phyloP scores from a whole-genome alignment of 345 rosid genomes.

The Clarkia xantiana region DNA sequence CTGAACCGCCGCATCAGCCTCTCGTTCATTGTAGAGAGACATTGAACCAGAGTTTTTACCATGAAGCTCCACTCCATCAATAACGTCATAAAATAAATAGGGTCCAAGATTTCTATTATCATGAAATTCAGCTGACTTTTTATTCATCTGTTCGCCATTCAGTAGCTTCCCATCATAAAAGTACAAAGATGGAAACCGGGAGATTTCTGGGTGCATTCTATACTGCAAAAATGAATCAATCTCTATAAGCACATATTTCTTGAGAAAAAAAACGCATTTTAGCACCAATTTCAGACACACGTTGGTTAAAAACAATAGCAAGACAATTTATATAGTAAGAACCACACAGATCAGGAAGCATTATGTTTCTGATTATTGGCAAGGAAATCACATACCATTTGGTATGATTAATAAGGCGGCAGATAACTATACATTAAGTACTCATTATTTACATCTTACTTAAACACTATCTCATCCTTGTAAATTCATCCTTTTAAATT shows the following conservation, averaged over 20 bases:
- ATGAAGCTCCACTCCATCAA: conserved; percentile 73
- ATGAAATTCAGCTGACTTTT: conserved; percentile 67
- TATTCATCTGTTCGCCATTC: conserved; percentile 55
- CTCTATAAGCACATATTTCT: conserved; percentile 10
- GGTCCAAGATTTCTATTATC: conserved; percentile 57
- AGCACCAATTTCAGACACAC: not conserved
- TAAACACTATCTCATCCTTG: no score
- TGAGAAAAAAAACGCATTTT: not conserved
- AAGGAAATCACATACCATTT: not conserved
- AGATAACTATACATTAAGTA: no score
- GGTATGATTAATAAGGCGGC: not conserved
- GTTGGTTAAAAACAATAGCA: not conserved
- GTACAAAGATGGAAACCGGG: conserved; percentile 73
- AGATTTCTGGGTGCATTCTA: conserved; percentile 98
- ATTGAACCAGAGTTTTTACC: conserved; percentile 58
- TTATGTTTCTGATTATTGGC: no score
- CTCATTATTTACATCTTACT: no score
- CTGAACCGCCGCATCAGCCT: conserved; percentile 85
- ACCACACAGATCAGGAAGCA: no score
- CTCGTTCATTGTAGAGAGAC: conserved; percentile 70
- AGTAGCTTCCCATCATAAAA: conserved; percentile 78
- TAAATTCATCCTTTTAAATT: no score
- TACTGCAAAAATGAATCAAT: conserved; percentile 46
- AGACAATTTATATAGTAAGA: no score
- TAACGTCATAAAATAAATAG: conserved; percentile 62